Evolutionary conservation across 2,329 filamentous ascomycete genomes (phyloP).

Genomic region (Davidsoniella neocaledoniae): DNA sequence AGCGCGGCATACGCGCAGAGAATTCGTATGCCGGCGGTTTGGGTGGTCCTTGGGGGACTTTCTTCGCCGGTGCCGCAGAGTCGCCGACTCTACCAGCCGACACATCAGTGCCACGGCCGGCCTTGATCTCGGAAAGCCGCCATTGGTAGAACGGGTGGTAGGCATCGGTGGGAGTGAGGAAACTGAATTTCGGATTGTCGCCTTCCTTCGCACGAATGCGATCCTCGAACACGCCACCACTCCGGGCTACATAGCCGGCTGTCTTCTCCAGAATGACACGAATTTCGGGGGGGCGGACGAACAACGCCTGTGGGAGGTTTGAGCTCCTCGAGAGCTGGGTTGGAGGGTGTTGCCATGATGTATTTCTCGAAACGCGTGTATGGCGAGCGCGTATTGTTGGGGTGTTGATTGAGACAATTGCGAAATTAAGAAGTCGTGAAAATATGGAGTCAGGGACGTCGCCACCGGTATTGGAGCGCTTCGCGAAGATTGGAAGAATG

Average conservation of each 20-base stretch:
- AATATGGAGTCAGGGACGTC: neutral
- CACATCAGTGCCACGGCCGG: constrained; percentile 64
- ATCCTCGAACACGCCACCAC: constrained; percentile 57
- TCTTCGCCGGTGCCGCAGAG: constrained; percentile 30
- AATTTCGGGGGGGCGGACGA: constrained; percentile 78
- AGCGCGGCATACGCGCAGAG: constrained; percentile 91
- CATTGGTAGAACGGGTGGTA: constrained; percentile 84
- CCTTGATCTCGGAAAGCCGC: constrained; percentile 72
- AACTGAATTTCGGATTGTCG: constrained; percentile 79
- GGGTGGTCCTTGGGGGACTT: constrained; percentile 63
- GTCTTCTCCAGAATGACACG: constrained; percentile 81
- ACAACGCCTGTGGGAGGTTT: constrained; percentile 73
- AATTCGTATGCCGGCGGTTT: constrained; percentile 81
- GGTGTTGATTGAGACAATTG: neutral
- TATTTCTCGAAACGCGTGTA: neutral
- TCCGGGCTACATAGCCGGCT: constrained; percentile 69
- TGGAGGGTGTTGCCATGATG: neutral
- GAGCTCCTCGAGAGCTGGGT: constrained; percentile 41
- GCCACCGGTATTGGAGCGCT: neutral
- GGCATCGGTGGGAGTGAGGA: constrained; percentile 61
- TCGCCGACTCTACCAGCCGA: constrained; percentile 60
- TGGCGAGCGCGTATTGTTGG: neutral
- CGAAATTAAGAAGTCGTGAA: neutral
- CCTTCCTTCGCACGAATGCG: constrained; percentile 73
- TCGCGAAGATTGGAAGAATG: neutral